Base-by-base conservation (phyloP, 1,284 basidiomycete genomes). In the Apiotrichum mycotoxinovorans region DNA sequence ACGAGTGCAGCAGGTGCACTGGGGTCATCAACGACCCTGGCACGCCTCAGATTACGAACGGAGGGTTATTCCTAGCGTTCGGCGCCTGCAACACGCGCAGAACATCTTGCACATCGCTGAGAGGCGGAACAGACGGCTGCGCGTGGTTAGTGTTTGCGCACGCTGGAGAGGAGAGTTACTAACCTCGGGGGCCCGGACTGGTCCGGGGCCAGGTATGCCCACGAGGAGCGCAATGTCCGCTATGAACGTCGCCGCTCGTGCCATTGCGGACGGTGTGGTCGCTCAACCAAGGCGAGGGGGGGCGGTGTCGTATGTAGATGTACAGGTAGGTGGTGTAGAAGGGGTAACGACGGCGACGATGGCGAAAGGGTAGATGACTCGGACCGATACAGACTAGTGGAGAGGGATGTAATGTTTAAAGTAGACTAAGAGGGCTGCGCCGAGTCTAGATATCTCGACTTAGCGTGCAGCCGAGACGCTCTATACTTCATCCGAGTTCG, bases 171-270 rank as follows among this genome's bases (percentile, higher is more conserved):
- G 7, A 48, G 20, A 22, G 20, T 10, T 12, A 50, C 49, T 41
- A n/a, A 51, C 49, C 12, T 51, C 38, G 10, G 37, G 5, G 9
- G 23, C 9, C 15, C 20, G 4, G 26, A 38, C 14, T n/a, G n/a
- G n/a, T 23, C 12, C 18, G 17, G 33, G 25, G n/a, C 30, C 30
- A 3, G 51, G 41, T 26, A 27, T 12, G 26, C 51, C 37, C n/a
- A 52, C 51, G 20, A 52, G 51, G 14, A 51, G 37, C 12, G 34
- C 37, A 33, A 44, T 15, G 41, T 43, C 51, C n/a, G 40, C 17
- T 14, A 52, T 34, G 23, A 52, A 26, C 23, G 23, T 20, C 17
- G 4, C 22, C 27, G 23, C n/a, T 15, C 20, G 17, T 26, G 25
- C 12, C 14, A 14, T 38, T 20, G 23, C n/a, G 35, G 35, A 14